Percentiles rank a stretch among this genome's conserved stretches.
phyloP scores from a whole-genome alignment of 768 basidiomycete species.

The Tylopilus balloui region DNA sequence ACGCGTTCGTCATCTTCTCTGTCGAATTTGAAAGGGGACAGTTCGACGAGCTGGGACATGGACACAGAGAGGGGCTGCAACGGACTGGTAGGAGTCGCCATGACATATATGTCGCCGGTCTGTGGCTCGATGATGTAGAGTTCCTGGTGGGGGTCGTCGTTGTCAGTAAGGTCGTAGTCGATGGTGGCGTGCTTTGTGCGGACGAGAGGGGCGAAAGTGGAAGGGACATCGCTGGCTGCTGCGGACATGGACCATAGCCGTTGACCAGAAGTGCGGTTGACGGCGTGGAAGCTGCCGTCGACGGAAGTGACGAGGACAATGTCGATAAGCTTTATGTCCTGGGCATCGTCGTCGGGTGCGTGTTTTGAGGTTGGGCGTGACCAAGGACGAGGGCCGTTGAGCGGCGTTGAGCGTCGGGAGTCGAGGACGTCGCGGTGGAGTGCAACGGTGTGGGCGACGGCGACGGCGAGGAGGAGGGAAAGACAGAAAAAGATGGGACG shows the following conservation, averaged over 20 bases:
- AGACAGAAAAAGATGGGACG: constrained; percentile 25
- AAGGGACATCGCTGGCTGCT: constrained; percentile 42
- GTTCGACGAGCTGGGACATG: constrained; percentile 88
- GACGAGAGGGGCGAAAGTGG: constrained; percentile 68
- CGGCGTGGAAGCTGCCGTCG: constrained; percentile 91
- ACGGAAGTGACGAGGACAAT: constrained; percentile 88
- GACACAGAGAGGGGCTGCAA: constrained; percentile 88
- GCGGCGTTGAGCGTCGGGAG: constrained; percentile 3
- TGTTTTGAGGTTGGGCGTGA: constrained; percentile 6
- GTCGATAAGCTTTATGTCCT: constrained; percentile 66
- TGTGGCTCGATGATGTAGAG: constrained; percentile 94
- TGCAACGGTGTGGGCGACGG: constrained; percentile 32
- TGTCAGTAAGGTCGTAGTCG: constrained; percentile 54
- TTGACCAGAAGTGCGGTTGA: constrained; percentile 81
- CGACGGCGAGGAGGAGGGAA: constrained; percentile 24
- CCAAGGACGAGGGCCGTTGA: constrained; percentile 19
- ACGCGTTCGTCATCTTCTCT: constrained; percentile 53
- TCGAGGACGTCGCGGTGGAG: constrained; percentile 30
- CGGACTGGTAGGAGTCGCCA: constrained; percentile 60
- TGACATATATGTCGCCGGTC: constrained; percentile 89
- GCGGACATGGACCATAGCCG: constrained; percentile 87
- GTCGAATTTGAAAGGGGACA: constrained; percentile 76
- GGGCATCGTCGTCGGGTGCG: constrained; percentile 12
- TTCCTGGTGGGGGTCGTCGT: constrained; percentile 53
- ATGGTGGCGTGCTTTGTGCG: constrained; percentile 60